Evolutionary conservation across 257 asterid species (phyloP), one percentile per base, ranked within the genome.

Genomic region (Solanum chilense): DNA sequence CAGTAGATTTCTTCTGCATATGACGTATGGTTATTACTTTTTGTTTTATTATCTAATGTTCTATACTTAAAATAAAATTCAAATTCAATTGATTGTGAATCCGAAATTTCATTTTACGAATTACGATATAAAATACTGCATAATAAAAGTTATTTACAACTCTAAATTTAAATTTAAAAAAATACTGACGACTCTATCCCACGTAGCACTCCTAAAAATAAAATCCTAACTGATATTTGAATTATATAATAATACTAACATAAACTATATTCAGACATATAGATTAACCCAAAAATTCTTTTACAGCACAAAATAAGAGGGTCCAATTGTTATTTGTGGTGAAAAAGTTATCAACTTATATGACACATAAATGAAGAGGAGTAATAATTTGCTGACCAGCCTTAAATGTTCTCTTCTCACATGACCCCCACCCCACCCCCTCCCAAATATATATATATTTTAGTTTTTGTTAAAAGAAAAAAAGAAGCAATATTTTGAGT

Each of bases 1-100:
- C 88, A 86, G 90, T 86, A 87, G 78, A 90, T 83, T 86, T 91
- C 90, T 89, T 92, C 85, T 88, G 90, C 92, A 88, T 90, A 88
- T 89, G 93, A 90, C 92, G 87, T 88, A 85, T 39, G 5, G 9
- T 5, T 64, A 64, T 64, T 64, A 23, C 31, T 62, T 64, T 64
- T 25, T 64, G 35, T n/a, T 64, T 64, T 64, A 64, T 64, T 13
- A 64, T 5, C 4, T 6, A 5, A 12, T 64, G 18, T 5, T n/a
- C 0, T 2, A 5, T 64, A n/a, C 1, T 11, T 11, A 2, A n/a
- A 64, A 11, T 2, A 3, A 11, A n/a, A n/a, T n/a, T 2, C 3
- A 11, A 3, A 52, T 56, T 56, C n/a, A 18, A 56, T 56, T 56
- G 11, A 18, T 56, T 0, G 64, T 18, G 64, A 56, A 11, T 33